Percentiles rank a stretch among this genome's conserved stretches.
Conservation (phyloP, 305 asterid genomes). For the Ajuga reptans region DNA sequence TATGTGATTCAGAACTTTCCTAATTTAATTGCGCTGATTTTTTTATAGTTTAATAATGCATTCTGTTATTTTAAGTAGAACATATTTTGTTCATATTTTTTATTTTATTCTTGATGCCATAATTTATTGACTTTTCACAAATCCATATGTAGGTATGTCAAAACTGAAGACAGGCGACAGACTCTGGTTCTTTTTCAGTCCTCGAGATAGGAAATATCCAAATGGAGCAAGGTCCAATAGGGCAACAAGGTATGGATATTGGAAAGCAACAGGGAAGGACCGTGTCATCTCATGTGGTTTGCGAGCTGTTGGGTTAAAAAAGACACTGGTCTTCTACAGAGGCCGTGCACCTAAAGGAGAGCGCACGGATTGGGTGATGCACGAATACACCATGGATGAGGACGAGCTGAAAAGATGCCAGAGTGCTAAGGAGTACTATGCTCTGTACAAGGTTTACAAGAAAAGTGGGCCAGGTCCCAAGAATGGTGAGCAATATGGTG, state of each 20-base stretch:
- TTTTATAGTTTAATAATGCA: neutral
- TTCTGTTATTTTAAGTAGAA: neutral
- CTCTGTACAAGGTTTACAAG: slow-evolving; percentile 78
- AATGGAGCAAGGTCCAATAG: slow-evolving; percentile 78
- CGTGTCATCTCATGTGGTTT: slow-evolving; percentile 54
- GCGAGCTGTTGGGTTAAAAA: slow-evolving; percentile 77
- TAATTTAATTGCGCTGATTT: neutral
- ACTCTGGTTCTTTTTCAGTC: slow-evolving; percentile 92
- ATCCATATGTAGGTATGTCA: slow-evolving; percentile 57
- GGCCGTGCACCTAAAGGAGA: slow-evolving; percentile 90
- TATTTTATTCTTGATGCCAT: neutral
- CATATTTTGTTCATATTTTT: neutral
- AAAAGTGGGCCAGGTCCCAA: slow-evolving; percentile 98
- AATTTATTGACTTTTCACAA: slow-evolving; percentile 19
- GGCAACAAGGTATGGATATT: slow-evolving; percentile 74
- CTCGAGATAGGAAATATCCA: slow-evolving; percentile 87
- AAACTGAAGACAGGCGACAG: slow-evolving; percentile 84
- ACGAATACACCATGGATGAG: slow-evolving; percentile 81
- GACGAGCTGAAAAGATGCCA: slow-evolving; percentile 66
- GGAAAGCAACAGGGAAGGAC: slow-evolving; percentile 96
- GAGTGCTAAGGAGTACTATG: slow-evolving; percentile 55
- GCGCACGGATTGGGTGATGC: slow-evolving; percentile 99
- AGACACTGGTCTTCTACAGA: slow-evolving; percentile 76
- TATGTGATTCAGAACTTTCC: neutral
- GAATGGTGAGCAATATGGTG: slow-evolving; percentile 96